These are phyloP conservation scores for Botrytis fragariae DNA, from an alignment of 2,329 filamentous ascomycete species.

Conservation along the genomic window DNA sequence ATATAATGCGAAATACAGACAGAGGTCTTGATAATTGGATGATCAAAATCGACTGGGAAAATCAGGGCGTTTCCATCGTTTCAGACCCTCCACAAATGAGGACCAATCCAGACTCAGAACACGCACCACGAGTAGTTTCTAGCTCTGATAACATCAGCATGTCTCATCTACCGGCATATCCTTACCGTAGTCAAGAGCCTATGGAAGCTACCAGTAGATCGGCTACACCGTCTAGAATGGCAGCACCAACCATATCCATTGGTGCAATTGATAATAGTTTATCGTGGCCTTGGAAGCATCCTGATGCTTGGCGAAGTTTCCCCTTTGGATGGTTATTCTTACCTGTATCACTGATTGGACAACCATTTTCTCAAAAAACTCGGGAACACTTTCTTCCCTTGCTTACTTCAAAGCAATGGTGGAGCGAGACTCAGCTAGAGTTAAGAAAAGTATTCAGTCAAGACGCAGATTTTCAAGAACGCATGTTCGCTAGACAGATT, in stretches of 20 bases:
- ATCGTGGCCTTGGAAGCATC: conserved; percentile 74
- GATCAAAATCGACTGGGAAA: conserved; percentile 90
- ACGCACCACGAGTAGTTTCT: conserved; percentile 49
- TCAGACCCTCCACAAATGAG: conserved; percentile 75
- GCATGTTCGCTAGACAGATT: conserved; percentile 98
- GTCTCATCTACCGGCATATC: conserved; percentile 46
- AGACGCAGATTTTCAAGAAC: conserved; percentile 94
- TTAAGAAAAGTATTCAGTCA: conserved; percentile 85
- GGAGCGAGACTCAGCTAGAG: conserved; percentile 88
- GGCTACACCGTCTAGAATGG: conserved; percentile 38
- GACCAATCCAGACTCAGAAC: conserved; percentile 53
- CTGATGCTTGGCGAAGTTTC: conserved; percentile 82
- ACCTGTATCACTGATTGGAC: conserved; percentile 91
- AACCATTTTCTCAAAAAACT: conserved; percentile 92
- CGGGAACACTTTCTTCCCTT: conserved; percentile 94
- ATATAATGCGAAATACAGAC: conserved; percentile 99
- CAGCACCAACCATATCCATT: conserved; percentile 58
- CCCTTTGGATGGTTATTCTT: conserved; percentile 98
- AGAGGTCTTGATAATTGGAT: conserved; percentile 98
- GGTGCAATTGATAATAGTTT: conserved; percentile 97
- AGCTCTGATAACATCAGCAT: conserved; percentile 37
- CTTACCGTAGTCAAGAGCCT: conserved; percentile 75
- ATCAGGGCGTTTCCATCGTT: conserved; percentile 77
- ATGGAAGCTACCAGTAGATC: conserved; percentile 70
- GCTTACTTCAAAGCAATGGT: conserved; percentile 93